A percentile compares a stretch with the other conserved stretches of the same genome.
Conservation (phyloP, 345 rosid species). For the Gossypium ekmanianum region DNA sequence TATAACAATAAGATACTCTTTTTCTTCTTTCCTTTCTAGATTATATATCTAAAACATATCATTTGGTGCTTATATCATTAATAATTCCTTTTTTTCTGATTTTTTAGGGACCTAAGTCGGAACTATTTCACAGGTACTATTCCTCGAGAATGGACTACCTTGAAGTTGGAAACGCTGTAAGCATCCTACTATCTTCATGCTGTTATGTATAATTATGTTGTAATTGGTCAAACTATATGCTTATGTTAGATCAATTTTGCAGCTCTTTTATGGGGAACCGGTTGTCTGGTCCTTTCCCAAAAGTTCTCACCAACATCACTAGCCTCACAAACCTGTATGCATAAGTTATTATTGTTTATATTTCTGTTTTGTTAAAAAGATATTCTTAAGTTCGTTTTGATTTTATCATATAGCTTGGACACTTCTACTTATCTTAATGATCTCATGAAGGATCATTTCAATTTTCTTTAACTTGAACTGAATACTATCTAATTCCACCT, state of each 20-base stretch:
- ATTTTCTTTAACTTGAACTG: neutral
- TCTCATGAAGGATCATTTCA: neutral
- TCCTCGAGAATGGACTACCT: slow-evolving; percentile 70
- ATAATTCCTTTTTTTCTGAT: neutral
- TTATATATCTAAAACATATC: neutral
- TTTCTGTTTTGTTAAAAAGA: neutral
- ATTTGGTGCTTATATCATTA: neutral
- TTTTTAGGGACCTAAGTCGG: slow-evolving; percentile 76
- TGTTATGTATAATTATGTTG: neutral
- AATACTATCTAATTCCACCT: slow-evolving; percentile 19
- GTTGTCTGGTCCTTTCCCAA: slow-evolving; percentile 80
- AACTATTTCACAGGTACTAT: slow-evolving; percentile 66
- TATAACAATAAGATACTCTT: neutral
- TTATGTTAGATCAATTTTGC: slow-evolving; percentile 17
- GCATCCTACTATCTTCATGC: slow-evolving; percentile 2
- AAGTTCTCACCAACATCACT: slow-evolving; percentile 55
- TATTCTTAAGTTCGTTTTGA: slow-evolving; percentile 1
- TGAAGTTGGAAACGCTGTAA: slow-evolving; percentile 67
- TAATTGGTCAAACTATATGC: neutral
- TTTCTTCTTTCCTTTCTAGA: neutral
- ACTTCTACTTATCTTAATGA: neutral
- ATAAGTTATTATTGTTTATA: neutral
- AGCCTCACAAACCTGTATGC: slow-evolving; percentile 71
- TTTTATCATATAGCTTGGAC: slow-evolving; percentile 4
- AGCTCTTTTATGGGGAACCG: slow-evolving; percentile 88